These are phyloP conservation scores for Daphne laureola DNA, from an alignment of 441 rosid species.

Conservation along the genomic window DNA sequence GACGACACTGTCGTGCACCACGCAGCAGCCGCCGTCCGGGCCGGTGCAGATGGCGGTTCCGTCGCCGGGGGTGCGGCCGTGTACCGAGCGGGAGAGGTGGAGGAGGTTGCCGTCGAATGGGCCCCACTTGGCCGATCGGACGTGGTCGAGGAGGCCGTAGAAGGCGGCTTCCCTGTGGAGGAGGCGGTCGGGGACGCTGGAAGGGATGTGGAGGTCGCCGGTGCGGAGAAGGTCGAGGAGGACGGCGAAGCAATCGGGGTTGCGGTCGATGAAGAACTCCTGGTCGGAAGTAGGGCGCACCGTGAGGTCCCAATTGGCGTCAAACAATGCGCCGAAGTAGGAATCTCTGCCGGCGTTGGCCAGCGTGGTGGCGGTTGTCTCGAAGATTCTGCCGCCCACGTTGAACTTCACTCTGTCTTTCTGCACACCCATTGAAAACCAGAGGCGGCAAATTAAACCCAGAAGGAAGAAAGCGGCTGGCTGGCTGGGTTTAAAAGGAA, in stretches of 20 bases:
- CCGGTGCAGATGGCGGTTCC: slow-evolving; percentile 91
- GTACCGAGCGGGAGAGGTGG: slow-evolving; percentile 37
- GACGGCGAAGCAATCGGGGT: slow-evolving; percentile 76
- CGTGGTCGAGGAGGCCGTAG: slow-evolving; percentile 74
- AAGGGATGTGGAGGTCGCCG: slow-evolving; percentile 67
- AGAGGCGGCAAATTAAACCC: slow-evolving; percentile 1
- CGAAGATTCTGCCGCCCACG: slow-evolving; percentile 83
- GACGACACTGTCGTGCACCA: slow-evolving; percentile 84
- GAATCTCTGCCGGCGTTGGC: slow-evolving; percentile 89
- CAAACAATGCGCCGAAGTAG: slow-evolving; percentile 75
- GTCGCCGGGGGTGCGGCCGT: slow-evolving; percentile 84
- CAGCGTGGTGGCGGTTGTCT: slow-evolving; percentile 79
- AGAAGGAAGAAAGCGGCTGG: background rate
- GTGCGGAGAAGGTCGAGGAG: slow-evolving; percentile 97
- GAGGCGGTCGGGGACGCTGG: slow-evolving; percentile 55
- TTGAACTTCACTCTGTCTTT: slow-evolving; percentile 72
- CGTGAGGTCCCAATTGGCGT: slow-evolving; percentile 64
- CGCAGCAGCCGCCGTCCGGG: slow-evolving; percentile 88
- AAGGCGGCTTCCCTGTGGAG: slow-evolving; percentile 71
- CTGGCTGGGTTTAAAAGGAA: background rate
- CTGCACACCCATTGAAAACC: slow-evolving; percentile 42
- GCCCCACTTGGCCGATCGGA: slow-evolving; percentile 79
- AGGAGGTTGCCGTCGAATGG: slow-evolving; percentile 78
- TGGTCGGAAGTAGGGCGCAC: slow-evolving; percentile 15
- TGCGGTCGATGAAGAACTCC: slow-evolving; percentile 66